phyloP scores from a whole-genome alignment of 1,139 yeast species.

The Pichia inconspicua region DNA sequence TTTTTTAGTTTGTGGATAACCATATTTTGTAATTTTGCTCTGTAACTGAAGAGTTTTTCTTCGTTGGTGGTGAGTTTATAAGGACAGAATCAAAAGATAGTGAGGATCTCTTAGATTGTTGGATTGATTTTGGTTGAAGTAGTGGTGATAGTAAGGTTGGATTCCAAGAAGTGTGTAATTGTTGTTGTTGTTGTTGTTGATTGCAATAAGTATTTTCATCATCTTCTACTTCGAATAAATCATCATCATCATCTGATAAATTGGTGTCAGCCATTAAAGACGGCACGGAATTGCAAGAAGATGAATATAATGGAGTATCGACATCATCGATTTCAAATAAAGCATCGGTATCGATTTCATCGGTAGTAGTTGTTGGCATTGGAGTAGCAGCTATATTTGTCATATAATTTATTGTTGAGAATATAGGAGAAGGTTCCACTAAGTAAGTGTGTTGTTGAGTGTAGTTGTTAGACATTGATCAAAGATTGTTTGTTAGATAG shows the following conservation, averaged over 20 bases:
- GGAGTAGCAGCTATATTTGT: not conserved
- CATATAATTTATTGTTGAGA: not conserved
- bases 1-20: conserved; percentile 4
- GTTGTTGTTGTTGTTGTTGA: not conserved
- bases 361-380: not conserved
- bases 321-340: conserved; percentile 12
- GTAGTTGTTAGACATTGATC: not conserved
- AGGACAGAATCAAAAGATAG: conserved; percentile 9
- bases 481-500: not conserved
- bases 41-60: not conserved
- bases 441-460: not conserved
- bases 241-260: conserved; percentile 7
- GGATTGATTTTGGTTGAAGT: not conserved
- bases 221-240: conserved; percentile 1
- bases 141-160: not conserved
- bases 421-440: not conserved
- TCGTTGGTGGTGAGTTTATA: not conserved
- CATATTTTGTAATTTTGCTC: conserved; percentile 11
- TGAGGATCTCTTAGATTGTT: not conserved
- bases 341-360: conserved; percentile 1
- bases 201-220: not conserved
- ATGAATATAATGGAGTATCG: conserved; percentile 2
- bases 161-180: not conserved
- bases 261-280: conserved; percentile 3
- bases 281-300: not conserved